Conservation (phyloP, 177 flowering plant genomes). For the Vitis hybrid region DNA sequence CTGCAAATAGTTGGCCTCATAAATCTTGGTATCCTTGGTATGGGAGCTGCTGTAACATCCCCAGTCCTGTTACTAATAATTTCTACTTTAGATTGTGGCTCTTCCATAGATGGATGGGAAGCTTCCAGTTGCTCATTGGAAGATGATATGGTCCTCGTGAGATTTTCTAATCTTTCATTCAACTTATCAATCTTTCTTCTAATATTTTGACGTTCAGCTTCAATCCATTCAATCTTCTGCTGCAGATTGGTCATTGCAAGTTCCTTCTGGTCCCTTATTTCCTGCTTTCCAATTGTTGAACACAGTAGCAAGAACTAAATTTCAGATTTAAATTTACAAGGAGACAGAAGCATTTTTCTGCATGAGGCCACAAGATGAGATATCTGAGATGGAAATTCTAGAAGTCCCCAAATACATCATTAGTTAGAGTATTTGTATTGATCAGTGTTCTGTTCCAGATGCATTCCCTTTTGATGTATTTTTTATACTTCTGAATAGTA, state of each 20-base stretch:
- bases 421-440: background rate
- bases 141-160: constrained; percentile 21
- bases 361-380: background rate
- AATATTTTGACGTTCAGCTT: constrained; percentile 31
- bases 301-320: background rate
- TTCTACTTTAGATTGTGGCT: constrained; percentile 14
- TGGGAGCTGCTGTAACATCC: constrained; percentile 20
- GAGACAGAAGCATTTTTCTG: background rate
- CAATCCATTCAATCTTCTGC: constrained; percentile 41
- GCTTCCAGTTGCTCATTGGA: constrained; percentile 17
- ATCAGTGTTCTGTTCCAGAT: background rate
- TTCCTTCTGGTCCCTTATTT: constrained; percentile 35
- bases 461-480: background rate
- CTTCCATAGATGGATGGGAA: constrained; percentile 13
- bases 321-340: background rate
- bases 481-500: background rate
- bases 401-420: background rate
- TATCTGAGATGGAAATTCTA: background rate
- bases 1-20: constrained; percentile 65
- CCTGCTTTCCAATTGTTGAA: constrained; percentile 33
- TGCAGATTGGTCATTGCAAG: constrained; percentile 37
- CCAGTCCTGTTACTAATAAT: constrained; percentile 4
- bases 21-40: constrained; percentile 41
- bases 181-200: constrained; percentile 32
- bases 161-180: constrained; percentile 29